Conservation (phyloP, 2,329 filamentous ascomycete species). For the Penicillium janthinellum region DNA sequence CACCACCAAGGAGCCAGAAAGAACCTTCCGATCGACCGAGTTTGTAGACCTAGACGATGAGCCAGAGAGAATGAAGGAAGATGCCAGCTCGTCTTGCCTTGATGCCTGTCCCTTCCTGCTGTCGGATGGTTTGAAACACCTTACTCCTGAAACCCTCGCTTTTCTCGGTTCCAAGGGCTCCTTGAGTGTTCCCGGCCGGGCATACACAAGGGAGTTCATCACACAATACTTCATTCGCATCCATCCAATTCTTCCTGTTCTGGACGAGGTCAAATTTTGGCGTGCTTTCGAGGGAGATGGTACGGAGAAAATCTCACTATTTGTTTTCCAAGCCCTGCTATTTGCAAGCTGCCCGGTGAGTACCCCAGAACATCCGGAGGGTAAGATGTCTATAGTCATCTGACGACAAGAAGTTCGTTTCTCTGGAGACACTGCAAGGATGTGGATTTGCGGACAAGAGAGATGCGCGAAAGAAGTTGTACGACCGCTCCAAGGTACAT, state of each 20-base stretch:
- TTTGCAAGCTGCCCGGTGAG: slow-evolving; percentile 41
- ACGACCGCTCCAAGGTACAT: slow-evolving; percentile 46
- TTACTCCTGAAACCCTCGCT: slow-evolving; percentile 49
- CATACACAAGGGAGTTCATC: slow-evolving; percentile 52
- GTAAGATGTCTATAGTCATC: neutral
- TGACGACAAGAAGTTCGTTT: slow-evolving; percentile 41
- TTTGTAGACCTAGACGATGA: neutral
- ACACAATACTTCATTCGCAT: slow-evolving; percentile 38
- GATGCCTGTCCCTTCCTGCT: slow-evolving; percentile 26
- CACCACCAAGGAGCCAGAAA: neutral
- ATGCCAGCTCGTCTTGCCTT: neutral
- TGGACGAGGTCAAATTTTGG: slow-evolving; percentile 53
- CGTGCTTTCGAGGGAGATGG: slow-evolving; percentile 12
- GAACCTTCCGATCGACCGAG: neutral
- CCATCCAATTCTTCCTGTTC: slow-evolving; percentile 33
- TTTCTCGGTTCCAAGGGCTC: slow-evolving; percentile 53
- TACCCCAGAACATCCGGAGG: neutral
- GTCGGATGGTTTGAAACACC: slow-evolving; percentile 13
- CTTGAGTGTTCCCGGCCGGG: slow-evolving; percentile 47
- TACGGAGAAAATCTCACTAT: slow-evolving; percentile 29
- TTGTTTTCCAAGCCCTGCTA: slow-evolving; percentile 35
- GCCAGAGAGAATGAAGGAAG: neutral
- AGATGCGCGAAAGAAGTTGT: slow-evolving; percentile 49
- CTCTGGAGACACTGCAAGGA: slow-evolving; percentile 47
- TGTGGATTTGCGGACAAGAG: slow-evolving; percentile 48